A percentile compares a stretch with the other conserved stretches of the same genome.
These are phyloP conservation scores for Ustilago xerochloae DNA, from an alignment of 1,284 basidiomycete species.

Conservation along the genomic window DNA sequence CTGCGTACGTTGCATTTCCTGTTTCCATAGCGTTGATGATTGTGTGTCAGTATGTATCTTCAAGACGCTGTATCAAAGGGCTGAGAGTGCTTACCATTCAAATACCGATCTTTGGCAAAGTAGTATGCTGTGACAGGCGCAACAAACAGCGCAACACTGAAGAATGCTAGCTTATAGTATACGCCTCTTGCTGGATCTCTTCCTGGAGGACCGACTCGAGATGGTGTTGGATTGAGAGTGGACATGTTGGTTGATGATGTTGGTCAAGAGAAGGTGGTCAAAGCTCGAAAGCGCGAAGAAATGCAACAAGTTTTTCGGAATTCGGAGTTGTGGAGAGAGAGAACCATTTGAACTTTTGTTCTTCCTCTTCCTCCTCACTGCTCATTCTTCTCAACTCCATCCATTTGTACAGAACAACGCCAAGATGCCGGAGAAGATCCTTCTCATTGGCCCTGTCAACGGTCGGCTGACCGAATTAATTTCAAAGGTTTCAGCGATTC, in stretches of 20 bases:
- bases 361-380: slow-evolving; percentile 6
- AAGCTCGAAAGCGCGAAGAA: not conserved
- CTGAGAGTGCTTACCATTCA: slow-evolving; percentile 46
- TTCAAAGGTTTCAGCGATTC: slow-evolving; percentile 83
- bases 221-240: slow-evolving; percentile 44
- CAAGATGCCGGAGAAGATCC: slow-evolving; percentile 71
- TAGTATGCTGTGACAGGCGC: slow-evolving; percentile 62
- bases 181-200: slow-evolving; percentile 57
- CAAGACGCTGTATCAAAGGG: no score
- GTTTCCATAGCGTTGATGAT: not conserved
- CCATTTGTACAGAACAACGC: not conserved
- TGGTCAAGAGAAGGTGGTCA: slow-evolving; percentile 8
- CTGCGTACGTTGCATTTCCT: slow-evolving; percentile 65
- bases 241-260: slow-evolving; percentile 21
- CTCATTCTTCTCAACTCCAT: no score
- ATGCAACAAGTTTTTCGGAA: slow-evolving; percentile 6
- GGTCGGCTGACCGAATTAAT: slow-evolving; percentile 81
- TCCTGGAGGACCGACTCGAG: slow-evolving; percentile 50
- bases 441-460: slow-evolving; percentile 86
- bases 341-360: not conserved
- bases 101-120: slow-evolving; percentile 55
- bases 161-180: slow-evolving; percentile 64
- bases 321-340: slow-evolving; percentile 9
- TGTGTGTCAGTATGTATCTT: no score
- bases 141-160: slow-evolving; percentile 61